Evolutionary conservation across 2,329 filamentous ascomycete species (phyloP), one percentile per base, ranked within the genome.

Genomic region (Gyromitra esculenta): DNA sequence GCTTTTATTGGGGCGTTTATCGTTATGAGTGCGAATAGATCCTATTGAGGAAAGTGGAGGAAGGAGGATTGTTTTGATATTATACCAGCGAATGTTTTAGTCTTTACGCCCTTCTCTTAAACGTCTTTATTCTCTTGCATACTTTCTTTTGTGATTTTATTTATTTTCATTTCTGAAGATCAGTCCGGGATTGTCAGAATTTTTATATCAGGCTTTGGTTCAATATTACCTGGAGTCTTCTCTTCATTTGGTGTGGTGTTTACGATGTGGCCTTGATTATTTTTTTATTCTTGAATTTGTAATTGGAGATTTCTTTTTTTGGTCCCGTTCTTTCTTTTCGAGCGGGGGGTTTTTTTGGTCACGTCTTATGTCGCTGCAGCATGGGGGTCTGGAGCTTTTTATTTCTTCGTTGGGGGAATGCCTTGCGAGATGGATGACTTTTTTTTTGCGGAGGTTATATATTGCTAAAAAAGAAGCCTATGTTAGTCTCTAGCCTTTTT

Each of bases 11-110:
- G 72, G 72, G 66, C 72, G 72, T 75, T 75, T 71, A 71, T 75
- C 72, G 59, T 71, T 71, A 75, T 75, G 72, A 75, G 72, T 71
- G 59, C 66, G 66, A 65, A 75, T 75, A 75, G 72, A 71, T 71
- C 59, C 70, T 60, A 48, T 64, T 63, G 66, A 64, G 31, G 45
- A 50, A 75, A 63, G 65, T 59, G 39, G 57, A 57, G 65, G 65
- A 70, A 48, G 21, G 57, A 50, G 63, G 57, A 18, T 43, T 70
- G 65, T 50, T 65, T 75, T 67, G 52, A 77, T 60, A 25, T 69
- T 73, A 67, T 72, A 67, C 72, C 43, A 72, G 66, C 60, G 48
- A 50, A 65, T 70, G 50, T 57, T 37, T 72, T 60, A 67, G 21
- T 66, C 60, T 73, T 74, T 66, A 72, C 56, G 67, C 60, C 73